phyloP scores from a whole-genome alignment of 1,284 basidiomycete genomes.

The Fomitiporia mediterranea region DNA sequence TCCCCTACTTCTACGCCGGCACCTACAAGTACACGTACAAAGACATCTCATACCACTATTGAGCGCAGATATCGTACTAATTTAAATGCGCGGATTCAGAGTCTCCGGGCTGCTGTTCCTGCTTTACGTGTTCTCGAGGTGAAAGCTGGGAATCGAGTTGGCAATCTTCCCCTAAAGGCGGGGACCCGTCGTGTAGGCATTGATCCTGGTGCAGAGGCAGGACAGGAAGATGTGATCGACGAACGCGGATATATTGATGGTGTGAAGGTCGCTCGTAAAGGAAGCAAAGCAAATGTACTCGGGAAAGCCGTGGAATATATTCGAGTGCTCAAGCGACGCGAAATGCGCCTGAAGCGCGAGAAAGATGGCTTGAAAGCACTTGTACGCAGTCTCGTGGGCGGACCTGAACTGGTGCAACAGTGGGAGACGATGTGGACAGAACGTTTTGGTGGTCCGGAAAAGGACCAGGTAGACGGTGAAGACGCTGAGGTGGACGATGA shows the following conservation, averaged over 20 bases:
- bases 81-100: slow-evolving; percentile 83
- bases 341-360: slow-evolving; percentile 63
- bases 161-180: slow-evolving; percentile 33
- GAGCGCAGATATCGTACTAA: slow-evolving; percentile 88
- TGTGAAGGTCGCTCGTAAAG: slow-evolving; percentile 78
- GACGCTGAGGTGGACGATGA: slow-evolving; percentile 44
- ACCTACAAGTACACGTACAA: slow-evolving; percentile 45
- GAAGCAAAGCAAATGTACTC: slow-evolving; percentile 78
- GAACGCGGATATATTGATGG: slow-evolving; percentile 76
- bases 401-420: slow-evolving; percentile 58
- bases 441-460: slow-evolving; percentile 69
- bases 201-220: slow-evolving; percentile 34
- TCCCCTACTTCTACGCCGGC: slow-evolving; percentile 28
- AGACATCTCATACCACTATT: slow-evolving; percentile 88
- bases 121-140: slow-evolving; percentile 64
- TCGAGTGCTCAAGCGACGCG: slow-evolving; percentile 67
- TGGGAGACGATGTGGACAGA: slow-evolving; percentile 73
- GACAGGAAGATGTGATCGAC: slow-evolving; percentile 53
- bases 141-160: slow-evolving; percentile 47
- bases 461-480: slow-evolving; percentile 54
- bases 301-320: slow-evolving; percentile 84
- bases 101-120: slow-evolving; percentile 77
- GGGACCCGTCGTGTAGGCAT: slow-evolving; percentile 23
- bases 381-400: slow-evolving; percentile 63
- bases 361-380: slow-evolving; percentile 66